These are phyloP conservation scores for Apiotrichum gracile DNA, from an alignment of 1,284 basidiomycete species.

Conservation along the genomic window DNA sequence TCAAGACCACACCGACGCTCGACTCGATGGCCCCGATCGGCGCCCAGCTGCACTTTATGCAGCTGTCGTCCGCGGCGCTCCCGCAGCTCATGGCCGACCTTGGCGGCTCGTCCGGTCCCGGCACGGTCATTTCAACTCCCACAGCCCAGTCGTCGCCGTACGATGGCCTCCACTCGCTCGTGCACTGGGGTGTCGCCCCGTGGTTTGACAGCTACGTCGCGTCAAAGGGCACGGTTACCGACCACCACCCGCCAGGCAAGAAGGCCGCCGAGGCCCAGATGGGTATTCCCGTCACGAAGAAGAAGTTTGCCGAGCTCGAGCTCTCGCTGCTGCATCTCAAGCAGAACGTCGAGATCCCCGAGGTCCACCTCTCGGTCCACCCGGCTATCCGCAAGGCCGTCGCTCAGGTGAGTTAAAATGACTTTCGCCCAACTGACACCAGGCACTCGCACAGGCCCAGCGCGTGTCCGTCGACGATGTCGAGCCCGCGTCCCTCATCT, in stretches of 20 bases:
- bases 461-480: conserved; percentile 45
- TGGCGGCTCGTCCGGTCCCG: conserved; percentile 24
- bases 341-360: conserved; percentile 98
- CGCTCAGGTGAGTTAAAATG: conserved; percentile 54
- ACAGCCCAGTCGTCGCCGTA: conserved; percentile 62
- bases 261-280: conserved; percentile 73
- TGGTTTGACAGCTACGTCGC: conserved; percentile 95
- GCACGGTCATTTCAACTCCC: conserved; percentile 39
- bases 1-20: conserved; percentile 81
- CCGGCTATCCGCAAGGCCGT: conserved; percentile 83
- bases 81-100: conserved; percentile 26
- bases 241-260: conserved; percentile 54
- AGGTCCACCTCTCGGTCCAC: conserved; percentile 88
- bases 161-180: conserved; percentile 91
- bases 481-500: conserved; percentile 52
- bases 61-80: conserved; percentile 55
- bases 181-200: conserved; percentile 92
- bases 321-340: conserved; percentile 92
- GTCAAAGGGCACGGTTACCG: conserved; percentile 39
- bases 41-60: conserved; percentile 83
- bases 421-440: neutral
- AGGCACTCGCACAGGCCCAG: conserved; percentile 31
- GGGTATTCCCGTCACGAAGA: conserved; percentile 97
- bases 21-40: conserved; percentile 74
- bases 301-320: conserved; percentile 97